Base-by-base conservation (phyloP, 345 rosid species). In the Erucastrum elatum region DNA sequence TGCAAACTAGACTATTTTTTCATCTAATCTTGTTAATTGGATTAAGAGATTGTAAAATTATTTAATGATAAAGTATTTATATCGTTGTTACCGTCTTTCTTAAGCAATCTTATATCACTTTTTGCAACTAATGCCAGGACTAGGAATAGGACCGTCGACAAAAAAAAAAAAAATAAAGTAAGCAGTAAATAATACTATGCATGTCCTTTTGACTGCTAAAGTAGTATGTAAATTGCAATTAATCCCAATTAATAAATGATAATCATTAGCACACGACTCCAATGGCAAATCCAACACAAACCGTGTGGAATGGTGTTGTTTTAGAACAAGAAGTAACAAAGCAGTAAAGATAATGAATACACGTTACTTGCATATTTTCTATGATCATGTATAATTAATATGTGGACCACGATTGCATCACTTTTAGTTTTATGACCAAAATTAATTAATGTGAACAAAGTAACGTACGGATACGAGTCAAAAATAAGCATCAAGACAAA, bases 301-400 rank as follows among this genome's bases (percentile, higher is more conserved):
- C 21, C 73, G 79, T 76, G 79, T 76, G 26, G 71, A 27, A 27
- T 58, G n/a, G 44, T 21, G 16, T 46, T 46, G 68, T 68, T 75
- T 58, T 11, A 66, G 5, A 25, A n/a, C 55, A 74, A 55, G 46
- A 61, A 41, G 77, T 61, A 31, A 53, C 37, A 35, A 69, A 16
- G 37, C 31, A 59, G 16, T 4, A 46, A 46, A 46, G 11, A 3
- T 49, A 66, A 10, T 56, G 72, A 67, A 0, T 16, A 8, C 74
- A 76, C 79, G 79, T 44, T 41, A 76, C 46, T 29, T 63, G 70
- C 39, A 70, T 21, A 70, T 44, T 17, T 60, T 27, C 16, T 11
- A 41, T 51, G 58, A 17, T 21, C 44, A 26, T 26, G 70, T 17
- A 34, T 71, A 8, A 65, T 75, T 71, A 8, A 65, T 75, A 35